Conservation (phyloP, 129 eudicot genomes). For the Helianthus tuberosus region DNA sequence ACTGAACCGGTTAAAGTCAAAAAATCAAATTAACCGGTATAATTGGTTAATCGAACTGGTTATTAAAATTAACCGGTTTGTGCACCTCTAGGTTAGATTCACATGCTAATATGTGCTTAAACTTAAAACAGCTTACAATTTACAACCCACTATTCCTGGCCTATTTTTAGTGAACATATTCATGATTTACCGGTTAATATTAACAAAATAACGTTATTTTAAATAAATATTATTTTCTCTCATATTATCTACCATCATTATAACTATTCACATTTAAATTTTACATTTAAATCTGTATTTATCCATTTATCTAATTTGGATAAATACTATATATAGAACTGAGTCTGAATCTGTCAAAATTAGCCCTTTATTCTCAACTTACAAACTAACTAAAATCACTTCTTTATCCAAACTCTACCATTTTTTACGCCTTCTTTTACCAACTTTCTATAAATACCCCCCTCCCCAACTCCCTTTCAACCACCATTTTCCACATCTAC, state of each 20-base stretch:
- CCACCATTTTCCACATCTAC: slow-evolving; percentile 20
- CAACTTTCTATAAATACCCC: slow-evolving; percentile 23
- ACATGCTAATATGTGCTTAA: too few species aligned
- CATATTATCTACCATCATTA: too few species aligned
- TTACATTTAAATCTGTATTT: neutral
- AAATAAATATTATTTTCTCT: too few species aligned
- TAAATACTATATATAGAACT: slow-evolving; percentile 14
- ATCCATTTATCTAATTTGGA: slow-evolving; percentile 21
- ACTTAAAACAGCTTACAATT: too few species aligned
- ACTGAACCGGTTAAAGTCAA: too few species aligned
- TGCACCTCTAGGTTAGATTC: too few species aligned
- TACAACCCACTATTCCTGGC: neutral
- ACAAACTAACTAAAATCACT: neutral
- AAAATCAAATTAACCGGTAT: too few species aligned
- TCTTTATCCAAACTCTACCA: neutral
- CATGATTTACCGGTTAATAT: too few species aligned
- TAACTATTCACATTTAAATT: too few species aligned
- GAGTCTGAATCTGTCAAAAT: slow-evolving; percentile 22
- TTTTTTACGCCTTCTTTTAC: neutral
- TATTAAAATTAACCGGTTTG: too few species aligned
- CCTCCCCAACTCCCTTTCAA: neutral
- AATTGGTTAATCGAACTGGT: too few species aligned
- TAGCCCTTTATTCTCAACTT: slow-evolving; percentile 18
- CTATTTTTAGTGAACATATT: neutral
- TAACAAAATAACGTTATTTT: too few species aligned